These are phyloP conservation scores for Oropetium thomaeum DNA, from an alignment of 176 grass and related monocot species.

Conservation along the genomic window DNA sequence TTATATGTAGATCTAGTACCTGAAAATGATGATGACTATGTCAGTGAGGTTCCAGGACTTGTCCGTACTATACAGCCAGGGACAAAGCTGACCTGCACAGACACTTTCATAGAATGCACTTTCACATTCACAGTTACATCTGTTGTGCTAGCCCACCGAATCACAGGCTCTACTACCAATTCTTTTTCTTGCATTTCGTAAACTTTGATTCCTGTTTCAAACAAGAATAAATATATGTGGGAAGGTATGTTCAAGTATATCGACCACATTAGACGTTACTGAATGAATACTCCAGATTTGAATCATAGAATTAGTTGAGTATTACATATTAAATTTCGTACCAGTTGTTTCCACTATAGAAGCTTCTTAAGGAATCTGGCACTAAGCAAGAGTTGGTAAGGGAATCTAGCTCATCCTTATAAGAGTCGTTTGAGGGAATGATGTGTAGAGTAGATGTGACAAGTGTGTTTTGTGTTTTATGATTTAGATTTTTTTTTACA, in stretches of 20 bases:
- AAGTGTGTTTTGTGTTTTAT: too few relatives aligned
- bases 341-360: background rate
- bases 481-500: too few relatives aligned
- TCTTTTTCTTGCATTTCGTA: conserved; percentile 88
- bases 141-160: conserved; percentile 78
- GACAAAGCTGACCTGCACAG: conserved; percentile 56
- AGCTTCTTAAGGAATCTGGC: background rate
- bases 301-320: background rate
- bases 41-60: background rate
- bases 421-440: background rate
- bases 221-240: background rate
- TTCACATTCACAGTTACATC: conserved; percentile 57
- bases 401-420: background rate
- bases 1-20: conserved; percentile 74
- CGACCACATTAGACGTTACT: background rate
- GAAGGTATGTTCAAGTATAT: background rate
- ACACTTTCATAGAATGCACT: conserved; percentile 54
- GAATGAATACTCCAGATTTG: background rate
- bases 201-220: conserved; percentile 76
- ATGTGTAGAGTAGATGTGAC: background rate
- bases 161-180: conserved; percentile 79
- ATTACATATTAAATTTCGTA: background rate
- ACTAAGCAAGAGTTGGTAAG: background rate
- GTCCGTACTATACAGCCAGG: conserved; percentile 1
- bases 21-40: conserved; percentile 36